Evolutionary conservation across 2,329 filamentous ascomycete genomes (phyloP), one percentile per base, ranked within the genome.

Genomic region (Fusarium sp.): DNA sequence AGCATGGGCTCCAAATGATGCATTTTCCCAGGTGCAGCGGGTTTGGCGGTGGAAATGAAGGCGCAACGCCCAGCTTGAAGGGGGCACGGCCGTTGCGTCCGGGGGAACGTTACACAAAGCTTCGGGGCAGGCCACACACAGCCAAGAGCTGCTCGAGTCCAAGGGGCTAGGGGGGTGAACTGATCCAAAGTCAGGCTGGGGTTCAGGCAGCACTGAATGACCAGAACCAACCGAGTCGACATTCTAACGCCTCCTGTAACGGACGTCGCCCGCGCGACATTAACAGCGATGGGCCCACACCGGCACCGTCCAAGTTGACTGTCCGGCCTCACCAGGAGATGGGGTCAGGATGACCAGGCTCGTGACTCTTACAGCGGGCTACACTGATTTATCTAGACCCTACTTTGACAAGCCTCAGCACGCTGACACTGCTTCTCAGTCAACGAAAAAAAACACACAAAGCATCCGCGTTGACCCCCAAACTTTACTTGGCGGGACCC

Each of bases 101-200:
- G 31, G 56, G 60, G 49, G 29, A 31, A 36, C 38, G 55, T 68
- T 53, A 61, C 55, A 57, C 66, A 61, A 46, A 44, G 33, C 29
- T 60, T 55, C 65, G 55, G 61, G 59, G 49, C 61, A 10, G 61
- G 55, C 65, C 61, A 67, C 58, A 24, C 42, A 20, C 27, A 35
- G 11, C 35, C 29, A 36, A 44, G 40, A 58, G 55, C 40, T 38
- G 7, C 14, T 53, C 27, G 16, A 46, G 44, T 55, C 36, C 20
- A 40, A 44, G 56, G 46, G 57, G 60, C 17, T 14, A 29, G 46
- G 31, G 64, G 40, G 49, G 59, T 63, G 40, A 42, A 31, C 40
- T 49, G 49, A 62, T 56, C 29, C 17, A 46, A 49, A 16, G 5
- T 6, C 42, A 38, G 44, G 59, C 36, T 61, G 40, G 42, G 38